Evolutionary conservation across 1,139 yeast species (phyloP).

Genomic region (Kodamaea suecica): DNA sequence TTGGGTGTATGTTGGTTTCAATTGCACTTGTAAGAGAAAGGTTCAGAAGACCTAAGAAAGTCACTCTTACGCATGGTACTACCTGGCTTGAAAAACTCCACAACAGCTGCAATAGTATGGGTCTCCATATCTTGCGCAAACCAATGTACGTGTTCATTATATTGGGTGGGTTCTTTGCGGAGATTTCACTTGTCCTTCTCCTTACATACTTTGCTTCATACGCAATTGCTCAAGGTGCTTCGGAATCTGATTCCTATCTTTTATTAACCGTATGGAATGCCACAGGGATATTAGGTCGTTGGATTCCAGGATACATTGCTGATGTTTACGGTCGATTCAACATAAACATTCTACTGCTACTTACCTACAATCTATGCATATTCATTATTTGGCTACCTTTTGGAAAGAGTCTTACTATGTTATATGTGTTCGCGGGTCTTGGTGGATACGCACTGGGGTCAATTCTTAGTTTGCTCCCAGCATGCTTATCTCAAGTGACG

Average conservation of each 20-base stretch:
- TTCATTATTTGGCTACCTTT: conserved; percentile 28
- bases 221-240: conserved; percentile 27
- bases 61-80: background rate
- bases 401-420: conserved; percentile 24
- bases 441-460: conserved; percentile 35
- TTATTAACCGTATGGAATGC: conserved; percentile 29
- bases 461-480: conserved; percentile 29
- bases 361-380: conserved; percentile 21
- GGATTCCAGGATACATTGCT: conserved; percentile 28
- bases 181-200: conserved; percentile 52
- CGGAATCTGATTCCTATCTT: conserved; percentile 22
- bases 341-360: conserved; percentile 22
- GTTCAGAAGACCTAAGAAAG: conserved; percentile 5
- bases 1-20: conserved; percentile 37
- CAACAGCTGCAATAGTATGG: background rate
- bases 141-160: conserved; percentile 11
- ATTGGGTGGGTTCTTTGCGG: conserved; percentile 28
- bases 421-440: conserved; percentile 25
- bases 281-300: conserved; percentile 29
- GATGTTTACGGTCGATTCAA: conserved; percentile 33
- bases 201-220: conserved; percentile 31
- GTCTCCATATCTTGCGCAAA: conserved; percentile 8
- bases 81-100: background rate
- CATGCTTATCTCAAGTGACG: conserved; percentile 29
- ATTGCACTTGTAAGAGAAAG: conserved; percentile 44